phyloP scores from a whole-genome alignment of 441 rosid genomes.

The Pelargonium myrrhifolium region DNA sequence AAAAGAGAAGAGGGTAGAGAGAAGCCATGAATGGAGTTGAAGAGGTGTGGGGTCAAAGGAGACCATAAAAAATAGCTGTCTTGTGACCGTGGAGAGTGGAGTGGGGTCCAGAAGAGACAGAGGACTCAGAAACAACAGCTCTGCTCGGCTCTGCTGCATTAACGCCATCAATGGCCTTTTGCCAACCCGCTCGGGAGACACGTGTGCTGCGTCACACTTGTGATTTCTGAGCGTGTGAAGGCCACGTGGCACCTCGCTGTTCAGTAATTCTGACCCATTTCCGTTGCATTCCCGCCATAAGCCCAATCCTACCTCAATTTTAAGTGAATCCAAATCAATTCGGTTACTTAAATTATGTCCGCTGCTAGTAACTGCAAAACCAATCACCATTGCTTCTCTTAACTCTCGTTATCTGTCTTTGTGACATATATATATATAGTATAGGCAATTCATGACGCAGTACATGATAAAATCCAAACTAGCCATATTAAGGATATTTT shows the following conservation, averaged over 20 bases:
- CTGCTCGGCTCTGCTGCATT: too few species aligned
- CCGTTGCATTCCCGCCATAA: too few species aligned
- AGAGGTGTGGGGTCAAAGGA: slow-evolving; percentile 30
- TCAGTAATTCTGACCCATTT: neutral
- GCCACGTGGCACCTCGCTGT: neutral
- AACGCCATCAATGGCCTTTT: slow-evolving; percentile 29
- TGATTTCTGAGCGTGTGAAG: neutral
- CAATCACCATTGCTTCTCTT: too few species aligned
- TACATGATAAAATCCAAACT: too few species aligned
- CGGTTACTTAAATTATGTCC: too few species aligned
- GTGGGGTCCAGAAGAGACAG: slow-evolving; percentile 24
- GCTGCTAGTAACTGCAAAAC: too few species aligned
- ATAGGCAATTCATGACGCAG: too few species aligned
- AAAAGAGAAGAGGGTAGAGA: slow-evolving; percentile 8
- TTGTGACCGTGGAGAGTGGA: neutral
- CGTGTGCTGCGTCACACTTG: slow-evolving; percentile 2
- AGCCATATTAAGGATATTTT: too few species aligned
- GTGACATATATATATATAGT: too few species aligned
- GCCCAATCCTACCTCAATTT: too few species aligned
- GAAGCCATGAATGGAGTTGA: slow-evolving; percentile 30
- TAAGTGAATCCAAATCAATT: too few species aligned
- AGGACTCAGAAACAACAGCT: slow-evolving; percentile 15
- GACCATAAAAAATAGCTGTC: slow-evolving; percentile 23
- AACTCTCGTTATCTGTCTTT: too few species aligned
- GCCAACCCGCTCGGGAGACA: slow-evolving; percentile 2